phyloP scores from a whole-genome alignment of 1,284 basidiomycete genomes.

The Ustilago xerochloae region DNA sequence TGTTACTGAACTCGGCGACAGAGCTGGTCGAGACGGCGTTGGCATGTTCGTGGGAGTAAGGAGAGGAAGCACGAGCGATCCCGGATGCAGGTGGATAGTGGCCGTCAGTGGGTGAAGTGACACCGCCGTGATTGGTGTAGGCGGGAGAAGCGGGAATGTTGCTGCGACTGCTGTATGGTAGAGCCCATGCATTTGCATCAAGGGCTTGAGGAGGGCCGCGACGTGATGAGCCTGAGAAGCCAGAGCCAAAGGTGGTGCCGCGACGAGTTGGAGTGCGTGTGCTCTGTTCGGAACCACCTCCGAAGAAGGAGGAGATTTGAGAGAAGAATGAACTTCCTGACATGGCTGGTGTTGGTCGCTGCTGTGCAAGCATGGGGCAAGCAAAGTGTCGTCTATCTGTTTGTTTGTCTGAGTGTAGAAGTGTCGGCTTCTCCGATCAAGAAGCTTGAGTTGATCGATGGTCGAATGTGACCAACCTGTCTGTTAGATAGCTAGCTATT shows the following conservation, averaged over 20 bases:
- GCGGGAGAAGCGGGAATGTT: slow-evolving; percentile 40
- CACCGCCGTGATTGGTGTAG: slow-evolving; percentile 14
- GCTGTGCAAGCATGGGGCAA: slow-evolving; percentile 24
- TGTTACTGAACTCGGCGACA: slow-evolving; percentile 57
- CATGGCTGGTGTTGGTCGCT: slow-evolving; percentile 40
- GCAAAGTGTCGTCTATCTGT: no score
- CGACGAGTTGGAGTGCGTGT: slow-evolving; percentile 15
- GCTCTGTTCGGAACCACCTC: slow-evolving; percentile 14
- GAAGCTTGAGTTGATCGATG: no score
- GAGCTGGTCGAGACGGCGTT: slow-evolving; percentile 42
- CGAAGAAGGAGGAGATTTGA: slow-evolving; percentile 60
- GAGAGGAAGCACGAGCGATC: slow-evolving; percentile 29
- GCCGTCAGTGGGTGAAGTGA: slow-evolving; percentile 18
- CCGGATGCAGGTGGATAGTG: slow-evolving; percentile 43
- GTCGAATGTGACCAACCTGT: no score
- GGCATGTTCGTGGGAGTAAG: slow-evolving; percentile 26
- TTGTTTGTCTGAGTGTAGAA: not conserved
- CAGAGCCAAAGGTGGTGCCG: slow-evolving; percentile 38
- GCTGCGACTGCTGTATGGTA: slow-evolving; percentile 51
- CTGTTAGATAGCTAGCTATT: no score
- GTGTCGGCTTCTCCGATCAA: no score
- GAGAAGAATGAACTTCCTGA: slow-evolving; percentile 52
- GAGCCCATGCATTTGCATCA: slow-evolving; percentile 48
- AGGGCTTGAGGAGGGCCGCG: slow-evolving; percentile 45
- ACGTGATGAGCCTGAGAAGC: slow-evolving; percentile 44